A percentile compares a stretch with the other conserved stretches of the same genome.
Evolutionary conservation across 2,329 filamentous ascomycete species (phyloP).

Genomic region (Diaporthe nobilis): DNA sequence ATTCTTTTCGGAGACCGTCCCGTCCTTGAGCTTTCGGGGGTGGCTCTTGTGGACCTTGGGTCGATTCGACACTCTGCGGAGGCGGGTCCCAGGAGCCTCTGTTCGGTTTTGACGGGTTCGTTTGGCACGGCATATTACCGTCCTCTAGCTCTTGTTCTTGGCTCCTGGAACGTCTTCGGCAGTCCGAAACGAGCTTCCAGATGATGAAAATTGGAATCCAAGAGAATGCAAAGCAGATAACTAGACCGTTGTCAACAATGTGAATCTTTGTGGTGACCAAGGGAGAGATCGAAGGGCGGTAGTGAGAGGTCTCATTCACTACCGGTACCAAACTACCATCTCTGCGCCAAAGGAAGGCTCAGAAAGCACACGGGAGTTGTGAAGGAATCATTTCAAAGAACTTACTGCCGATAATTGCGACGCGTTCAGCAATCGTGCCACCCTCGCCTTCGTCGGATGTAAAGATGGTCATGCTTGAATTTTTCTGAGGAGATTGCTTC

Average conservation of each 20-base stretch:
- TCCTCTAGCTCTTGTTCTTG: constrained; percentile 2
- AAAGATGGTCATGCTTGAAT: constrained; percentile 18
- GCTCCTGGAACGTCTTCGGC: not conserved
- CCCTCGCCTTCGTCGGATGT: constrained; percentile 16
- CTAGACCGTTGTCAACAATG: not conserved
- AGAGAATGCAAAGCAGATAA: constrained; percentile 27
- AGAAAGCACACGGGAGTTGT: not conserved
- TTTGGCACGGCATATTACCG: constrained; percentile 31
- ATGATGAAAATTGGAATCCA: constrained; percentile 29
- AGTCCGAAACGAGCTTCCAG: constrained; percentile 13
- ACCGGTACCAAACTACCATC: not conserved
- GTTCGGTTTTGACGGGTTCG: constrained; percentile 9
- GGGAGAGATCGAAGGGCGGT: not conserved
- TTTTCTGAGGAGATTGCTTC: not conserved
- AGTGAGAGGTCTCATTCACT: not conserved
- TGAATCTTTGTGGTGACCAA: not conserved
- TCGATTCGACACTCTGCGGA: not conserved
- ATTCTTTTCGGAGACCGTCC: not conserved
- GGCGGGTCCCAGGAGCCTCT: not conserved
- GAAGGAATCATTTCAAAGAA: not conserved
- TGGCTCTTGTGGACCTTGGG: not conserved
- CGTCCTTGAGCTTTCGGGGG: too few relatives aligned
- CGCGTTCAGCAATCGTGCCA: constrained; percentile 5
- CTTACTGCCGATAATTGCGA: constrained; percentile 24
- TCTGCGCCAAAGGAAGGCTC: not conserved